phyloP scores from a whole-genome alignment of 495 filamentous ascomycete species.

The Daldinia decipiens region DNA sequence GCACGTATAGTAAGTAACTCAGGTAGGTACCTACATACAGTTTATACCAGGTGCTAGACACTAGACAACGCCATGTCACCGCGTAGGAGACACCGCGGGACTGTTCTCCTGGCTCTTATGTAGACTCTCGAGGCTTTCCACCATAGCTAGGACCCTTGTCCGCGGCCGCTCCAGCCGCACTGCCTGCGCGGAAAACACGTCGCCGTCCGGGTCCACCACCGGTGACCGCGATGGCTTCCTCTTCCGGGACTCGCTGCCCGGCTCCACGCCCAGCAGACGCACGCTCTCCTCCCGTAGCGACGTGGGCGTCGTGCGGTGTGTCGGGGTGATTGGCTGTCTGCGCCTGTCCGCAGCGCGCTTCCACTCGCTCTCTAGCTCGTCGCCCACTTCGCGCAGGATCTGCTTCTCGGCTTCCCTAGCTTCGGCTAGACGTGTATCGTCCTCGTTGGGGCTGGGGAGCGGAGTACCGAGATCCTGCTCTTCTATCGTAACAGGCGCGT shows the following conservation, averaged over 20 bases:
- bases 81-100: conserved; percentile 44
- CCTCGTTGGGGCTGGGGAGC: conserved; percentile 34
- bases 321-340: conserved; percentile 9
- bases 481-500: neutral
- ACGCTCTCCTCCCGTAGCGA: conserved; percentile 15
- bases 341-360: conserved; percentile 16
- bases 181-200: conserved; percentile 42
- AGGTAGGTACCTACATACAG: neutral
- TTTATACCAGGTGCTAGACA: neutral
- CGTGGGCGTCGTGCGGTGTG: neutral
- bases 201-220: conserved; percentile 35
- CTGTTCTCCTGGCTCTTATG: conserved; percentile 48
- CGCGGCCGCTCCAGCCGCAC: conserved; percentile 49
- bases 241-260: conserved; percentile 37
- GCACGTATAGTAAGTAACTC: neutral
- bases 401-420: conserved; percentile 19
- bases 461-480: conserved; percentile 21
- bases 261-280: conserved; percentile 23
- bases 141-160: conserved; percentile 58
- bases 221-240: conserved; percentile 37
- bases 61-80: conserved; percentile 7
- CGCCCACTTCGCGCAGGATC: conserved; percentile 36
- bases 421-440: conserved; percentile 25
- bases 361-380: conserved; percentile 42
- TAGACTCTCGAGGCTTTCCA: conserved; percentile 56